Percentiles rank a stretch among this genome's conserved stretches.
These are phyloP conservation scores for Petunia hybrid DNA, from an alignment of 305 asterid species.

Conservation along the genomic window DNA sequence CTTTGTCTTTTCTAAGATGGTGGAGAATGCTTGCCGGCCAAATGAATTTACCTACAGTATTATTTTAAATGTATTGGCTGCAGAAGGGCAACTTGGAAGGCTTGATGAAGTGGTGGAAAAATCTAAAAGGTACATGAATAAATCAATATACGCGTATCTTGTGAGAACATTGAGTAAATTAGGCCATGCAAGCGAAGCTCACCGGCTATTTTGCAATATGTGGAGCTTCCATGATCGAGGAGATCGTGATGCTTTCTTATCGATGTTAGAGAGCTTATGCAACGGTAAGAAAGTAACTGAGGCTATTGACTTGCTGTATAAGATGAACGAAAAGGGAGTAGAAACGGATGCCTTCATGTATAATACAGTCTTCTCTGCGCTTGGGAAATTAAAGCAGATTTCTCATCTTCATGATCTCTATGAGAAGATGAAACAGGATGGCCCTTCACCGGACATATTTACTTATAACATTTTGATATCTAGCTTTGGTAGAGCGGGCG, in stretches of 20 bases:
- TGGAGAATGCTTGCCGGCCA: slow-evolving; percentile 84
- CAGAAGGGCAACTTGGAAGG: slow-evolving; percentile 81
- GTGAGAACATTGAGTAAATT: slow-evolving; percentile 75
- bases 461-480: slow-evolving; percentile 93
- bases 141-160: slow-evolving; percentile 79
- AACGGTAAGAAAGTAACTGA: slow-evolving; percentile 68
- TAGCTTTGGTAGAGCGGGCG: slow-evolving; percentile 83
- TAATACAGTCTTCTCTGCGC: slow-evolving; percentile 80
- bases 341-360: slow-evolving; percentile 81
- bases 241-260: slow-evolving; percentile 80
- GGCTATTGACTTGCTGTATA: slow-evolving; percentile 82
- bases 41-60: slow-evolving; percentile 87
- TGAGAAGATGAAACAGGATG: slow-evolving; percentile 80
- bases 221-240: slow-evolving; percentile 92
- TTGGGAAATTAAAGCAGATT: slow-evolving; percentile 73
- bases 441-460: slow-evolving; percentile 82
- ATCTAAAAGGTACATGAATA: slow-evolving; percentile 82
- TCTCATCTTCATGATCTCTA: slow-evolving; percentile 71
- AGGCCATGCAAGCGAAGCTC: slow-evolving; percentile 92
- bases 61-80: slow-evolving; percentile 68
- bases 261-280: slow-evolving; percentile 92
- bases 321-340: slow-evolving; percentile 82
- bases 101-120: slow-evolving; percentile 82
- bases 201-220: slow-evolving; percentile 87
- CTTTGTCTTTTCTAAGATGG: slow-evolving; percentile 82